phyloP scores from a whole-genome alignment of 768 basidiomycete species.

The Amanita pseudoporphyria region DNA sequence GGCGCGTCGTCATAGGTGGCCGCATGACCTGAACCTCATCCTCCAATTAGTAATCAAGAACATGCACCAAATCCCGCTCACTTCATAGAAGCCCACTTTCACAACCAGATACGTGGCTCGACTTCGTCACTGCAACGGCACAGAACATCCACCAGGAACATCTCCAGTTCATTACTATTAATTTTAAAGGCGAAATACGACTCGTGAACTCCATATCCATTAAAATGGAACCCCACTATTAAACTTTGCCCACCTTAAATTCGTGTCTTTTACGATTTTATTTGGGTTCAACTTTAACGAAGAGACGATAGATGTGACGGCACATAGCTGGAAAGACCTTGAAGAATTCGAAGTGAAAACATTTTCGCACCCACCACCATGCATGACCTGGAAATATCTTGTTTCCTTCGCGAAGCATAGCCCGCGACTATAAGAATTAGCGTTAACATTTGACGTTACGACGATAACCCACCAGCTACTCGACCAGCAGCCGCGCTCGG shows the following conservation, averaged over 20 bases:
- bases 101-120: not conserved
- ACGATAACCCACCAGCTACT: not conserved
- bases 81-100: too few relatives aligned
- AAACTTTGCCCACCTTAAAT: not conserved
- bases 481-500: not conserved
- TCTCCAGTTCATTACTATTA: not conserved
- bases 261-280: not conserved
- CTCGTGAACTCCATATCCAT: not conserved
- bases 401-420: not conserved
- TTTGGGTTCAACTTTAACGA: not conserved
- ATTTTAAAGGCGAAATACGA: not conserved
- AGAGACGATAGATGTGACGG: not conserved
- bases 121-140: not conserved
- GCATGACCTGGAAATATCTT: not conserved
- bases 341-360: not conserved
- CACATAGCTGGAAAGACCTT: not conserved
- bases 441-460: not conserved
- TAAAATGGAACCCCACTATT: not conserved
- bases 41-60: too few relatives aligned
- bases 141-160: not conserved
- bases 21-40: too few relatives aligned
- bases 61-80: too few relatives aligned
- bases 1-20: too few relatives aligned
- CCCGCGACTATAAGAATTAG: not conserved
- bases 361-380: not conserved